Conservation (phyloP, 345 rosid species). For the Eucalyptus shirleyi region DNA sequence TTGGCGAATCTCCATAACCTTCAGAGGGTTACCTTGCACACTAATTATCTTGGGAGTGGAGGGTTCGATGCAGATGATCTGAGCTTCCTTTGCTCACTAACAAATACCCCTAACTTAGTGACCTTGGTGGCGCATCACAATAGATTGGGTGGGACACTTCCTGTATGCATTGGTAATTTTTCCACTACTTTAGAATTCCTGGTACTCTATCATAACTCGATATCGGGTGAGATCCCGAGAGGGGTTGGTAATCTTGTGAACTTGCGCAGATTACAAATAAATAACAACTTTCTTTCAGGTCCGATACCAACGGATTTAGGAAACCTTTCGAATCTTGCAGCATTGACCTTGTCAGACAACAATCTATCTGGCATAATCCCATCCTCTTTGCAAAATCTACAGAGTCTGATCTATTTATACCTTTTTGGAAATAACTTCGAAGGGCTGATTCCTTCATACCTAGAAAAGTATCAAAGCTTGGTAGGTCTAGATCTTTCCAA, state of each 20-base stretch:
- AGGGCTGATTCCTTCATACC: background rate
- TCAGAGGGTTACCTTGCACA: background rate
- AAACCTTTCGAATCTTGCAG: background rate
- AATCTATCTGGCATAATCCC: background rate
- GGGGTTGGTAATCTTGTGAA: constrained; percentile 4
- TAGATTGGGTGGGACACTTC: background rate
- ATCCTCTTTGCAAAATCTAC: background rate
- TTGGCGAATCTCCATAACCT: background rate
- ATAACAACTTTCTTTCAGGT: background rate
- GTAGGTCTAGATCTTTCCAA: background rate
- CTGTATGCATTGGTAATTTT: background rate
- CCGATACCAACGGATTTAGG: background rate
- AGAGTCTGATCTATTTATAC: background rate
- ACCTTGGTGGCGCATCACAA: accelerated
- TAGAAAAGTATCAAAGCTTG: background rate
- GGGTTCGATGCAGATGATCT: background rate
- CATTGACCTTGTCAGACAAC: background rate
- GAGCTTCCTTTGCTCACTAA: constrained; percentile 1
- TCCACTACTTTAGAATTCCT: background rate
- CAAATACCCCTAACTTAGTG: background rate
- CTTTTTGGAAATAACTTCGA: background rate
- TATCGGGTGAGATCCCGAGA: constrained; percentile 2
- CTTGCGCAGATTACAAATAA: background rate
- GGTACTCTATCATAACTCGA: background rate
- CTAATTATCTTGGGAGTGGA: constrained; percentile 1